A percentile compares a stretch with the other conserved stretches of the same genome.
These are phyloP conservation scores for Yamagishiella unicocca DNA, from an alignment of 139 green algal genomes.

Conservation along the genomic window DNA sequence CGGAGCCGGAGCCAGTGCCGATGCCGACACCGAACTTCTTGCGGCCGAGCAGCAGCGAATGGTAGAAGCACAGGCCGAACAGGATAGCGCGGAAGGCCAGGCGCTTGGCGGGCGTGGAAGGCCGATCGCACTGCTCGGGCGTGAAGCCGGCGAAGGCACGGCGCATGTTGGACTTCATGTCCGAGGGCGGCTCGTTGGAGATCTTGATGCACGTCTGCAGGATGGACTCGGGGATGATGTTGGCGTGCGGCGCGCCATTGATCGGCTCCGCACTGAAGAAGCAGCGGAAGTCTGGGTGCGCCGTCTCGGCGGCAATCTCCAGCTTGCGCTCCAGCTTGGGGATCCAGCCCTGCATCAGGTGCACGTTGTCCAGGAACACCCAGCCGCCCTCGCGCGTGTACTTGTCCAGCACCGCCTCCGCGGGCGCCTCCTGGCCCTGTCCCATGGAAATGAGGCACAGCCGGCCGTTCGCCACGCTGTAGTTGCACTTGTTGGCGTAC, in stretches of 20 bases:
- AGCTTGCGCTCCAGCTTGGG: conserved; percentile 89
- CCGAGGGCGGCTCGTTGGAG: conserved; percentile 87
- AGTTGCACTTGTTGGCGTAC: conserved; percentile 78
- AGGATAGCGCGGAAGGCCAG: conserved; percentile 83
- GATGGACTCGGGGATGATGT: conserved; percentile 88
- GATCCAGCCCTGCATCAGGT: conserved; percentile 92
- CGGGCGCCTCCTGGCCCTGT: conserved; percentile 87
- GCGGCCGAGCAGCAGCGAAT: conserved; percentile 89
- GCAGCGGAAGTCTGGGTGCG: conserved; percentile 90
- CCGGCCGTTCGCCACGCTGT: conserved; percentile 80
- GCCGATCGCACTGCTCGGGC: conserved; percentile 74
- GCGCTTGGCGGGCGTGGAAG: conserved; percentile 73
- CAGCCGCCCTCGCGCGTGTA: conserved; percentile 89
- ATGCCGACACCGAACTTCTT: conserved; percentile 94
- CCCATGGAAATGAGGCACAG: conserved; percentile 91
- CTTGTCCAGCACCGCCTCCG: conserved; percentile 86
- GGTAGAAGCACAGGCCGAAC: conserved; percentile 93
- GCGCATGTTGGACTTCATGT: conserved; percentile 93
- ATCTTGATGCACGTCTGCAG: conserved; percentile 88
- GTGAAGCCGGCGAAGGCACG: conserved; percentile 82
- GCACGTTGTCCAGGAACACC: conserved; percentile 95
- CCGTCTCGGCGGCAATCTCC: conserved; percentile 83
- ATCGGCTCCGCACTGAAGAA: conserved; percentile 95
- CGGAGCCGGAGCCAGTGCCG: conserved; percentile 82
- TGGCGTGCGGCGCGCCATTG: conserved; percentile 83